These are phyloP conservation scores for Rhodamnia rubescens DNA, from an alignment of 345 rosid genomes.

Conservation along the genomic window DNA sequence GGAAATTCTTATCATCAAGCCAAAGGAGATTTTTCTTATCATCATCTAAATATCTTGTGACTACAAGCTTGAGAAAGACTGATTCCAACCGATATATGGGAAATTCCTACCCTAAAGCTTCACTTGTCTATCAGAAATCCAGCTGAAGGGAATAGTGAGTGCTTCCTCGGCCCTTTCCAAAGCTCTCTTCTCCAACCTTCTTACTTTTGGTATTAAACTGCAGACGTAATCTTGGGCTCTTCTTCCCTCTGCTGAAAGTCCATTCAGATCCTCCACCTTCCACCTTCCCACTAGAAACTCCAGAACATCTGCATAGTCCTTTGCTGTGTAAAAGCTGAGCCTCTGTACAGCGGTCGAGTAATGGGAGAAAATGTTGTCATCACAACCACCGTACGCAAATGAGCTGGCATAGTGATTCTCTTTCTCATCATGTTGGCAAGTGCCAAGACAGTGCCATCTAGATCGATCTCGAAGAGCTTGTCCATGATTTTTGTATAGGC, in stretches of 20 bases:
- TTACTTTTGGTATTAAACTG: constrained; percentile 47
- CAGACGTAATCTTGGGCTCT: constrained; percentile 75
- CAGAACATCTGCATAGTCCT: constrained; percentile 70
- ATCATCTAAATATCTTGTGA: not conserved
- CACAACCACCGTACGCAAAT: constrained; percentile 70
- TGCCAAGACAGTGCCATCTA: constrained; percentile 63
- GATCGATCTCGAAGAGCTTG: constrained; percentile 79
- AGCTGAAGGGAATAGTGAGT: constrained; percentile 52
- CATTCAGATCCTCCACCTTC: constrained; percentile 44
- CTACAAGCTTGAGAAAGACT: not conserved
- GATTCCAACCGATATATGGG: not conserved
- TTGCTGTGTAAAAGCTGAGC: constrained; percentile 71
- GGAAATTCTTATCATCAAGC: too few relatives aligned
- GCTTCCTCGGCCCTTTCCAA: constrained; percentile 48
- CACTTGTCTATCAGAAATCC: constrained; percentile 62
- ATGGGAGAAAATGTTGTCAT: constrained; percentile 59
- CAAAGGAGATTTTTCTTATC: too few relatives aligned
- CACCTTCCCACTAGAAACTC: constrained; percentile 74
- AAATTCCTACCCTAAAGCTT: constrained; percentile 22
- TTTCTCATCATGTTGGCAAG: constrained; percentile 92
- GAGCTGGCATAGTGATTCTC: constrained; percentile 93
- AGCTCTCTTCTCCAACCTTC: constrained; percentile 76
- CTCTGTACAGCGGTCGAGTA: constrained; percentile 82
- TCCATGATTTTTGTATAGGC: constrained; percentile 83
- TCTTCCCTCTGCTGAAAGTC: constrained; percentile 61